Evolutionary conservation across 345 rosid species (phyloP).

Genomic region (Euphorbia lathyris): DNA sequence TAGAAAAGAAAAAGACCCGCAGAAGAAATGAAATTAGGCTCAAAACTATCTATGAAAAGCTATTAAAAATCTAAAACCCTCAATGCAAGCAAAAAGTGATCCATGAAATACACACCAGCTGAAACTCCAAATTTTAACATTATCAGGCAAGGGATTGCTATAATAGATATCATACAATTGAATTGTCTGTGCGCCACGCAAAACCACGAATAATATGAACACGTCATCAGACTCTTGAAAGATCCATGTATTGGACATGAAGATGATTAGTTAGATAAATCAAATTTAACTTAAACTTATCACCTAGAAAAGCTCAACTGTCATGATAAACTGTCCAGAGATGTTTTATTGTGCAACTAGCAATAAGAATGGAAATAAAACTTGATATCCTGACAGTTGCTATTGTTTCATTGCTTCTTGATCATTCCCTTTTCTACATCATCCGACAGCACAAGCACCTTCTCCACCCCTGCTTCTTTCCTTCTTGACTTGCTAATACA

Average conservation of each 20-base stretch:
- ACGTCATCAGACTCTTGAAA: background rate
- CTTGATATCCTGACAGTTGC: background rate
- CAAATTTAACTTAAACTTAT: background rate
- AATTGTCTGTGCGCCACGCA: background rate
- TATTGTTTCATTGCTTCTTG: background rate
- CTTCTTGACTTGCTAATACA: background rate
- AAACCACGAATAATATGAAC: background rate
- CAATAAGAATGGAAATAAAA: background rate
- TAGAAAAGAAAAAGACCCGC: background rate
- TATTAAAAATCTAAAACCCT: background rate
- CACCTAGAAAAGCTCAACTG: background rate
- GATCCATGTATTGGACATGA: background rate
- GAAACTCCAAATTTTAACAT: constrained; percentile 1
- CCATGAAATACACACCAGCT: background rate
- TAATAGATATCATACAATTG: background rate
- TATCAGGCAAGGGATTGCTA: constrained; percentile 5
- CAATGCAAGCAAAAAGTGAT: background rate
- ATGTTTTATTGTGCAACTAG: background rate
- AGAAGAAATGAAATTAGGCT: background rate
- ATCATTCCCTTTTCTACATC: background rate
- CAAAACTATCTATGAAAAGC: background rate
- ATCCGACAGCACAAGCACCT: background rate
- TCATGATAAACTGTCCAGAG: background rate
- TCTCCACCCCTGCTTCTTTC: background rate
- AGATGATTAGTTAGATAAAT: background rate